Evolutionary conservation across 352 stramenopile species (phyloP).

Genomic region (Hyaloperonospora arabidopsidis): DNA sequence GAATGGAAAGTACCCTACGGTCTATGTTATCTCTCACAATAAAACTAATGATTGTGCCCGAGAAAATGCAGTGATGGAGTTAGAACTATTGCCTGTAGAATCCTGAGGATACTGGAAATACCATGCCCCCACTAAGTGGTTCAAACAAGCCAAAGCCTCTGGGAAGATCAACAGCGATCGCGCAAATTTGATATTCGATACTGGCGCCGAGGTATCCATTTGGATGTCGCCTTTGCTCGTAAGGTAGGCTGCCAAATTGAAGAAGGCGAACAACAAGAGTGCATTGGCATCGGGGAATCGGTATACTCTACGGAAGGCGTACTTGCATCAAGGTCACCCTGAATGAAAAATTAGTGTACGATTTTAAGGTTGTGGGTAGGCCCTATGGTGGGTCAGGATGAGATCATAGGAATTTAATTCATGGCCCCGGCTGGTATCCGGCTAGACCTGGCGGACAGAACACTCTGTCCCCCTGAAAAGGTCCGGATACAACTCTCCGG

Average conservation of each 20-base stretch:
- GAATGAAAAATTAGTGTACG: constrained; percentile 8
- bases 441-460: not conserved
- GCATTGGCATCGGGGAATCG: not conserved
- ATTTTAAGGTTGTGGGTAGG: constrained; percentile 5
- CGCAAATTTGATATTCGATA: constrained; percentile 21
- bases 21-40: not conserved
- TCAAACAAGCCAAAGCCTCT: not conserved
- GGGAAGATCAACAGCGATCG: constrained; percentile 14
- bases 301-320: constrained; percentile 4
- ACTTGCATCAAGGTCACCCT: constrained; percentile 1
- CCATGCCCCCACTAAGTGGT: not conserved
- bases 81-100: not conserved
- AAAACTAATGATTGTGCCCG: not conserved
- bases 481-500: not conserved
- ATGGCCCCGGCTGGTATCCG: constrained; percentile 12
- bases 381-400: too few relatives aligned
- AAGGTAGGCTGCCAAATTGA: constrained; percentile 10
- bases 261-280: not conserved
- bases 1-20: not conserved
- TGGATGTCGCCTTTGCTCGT: not conserved
- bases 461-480: not conserved
- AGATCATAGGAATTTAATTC: constrained; percentile 10
- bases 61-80: not conserved
- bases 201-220: constrained; percentile 17
- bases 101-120: not conserved